Percentiles rank a stretch among this genome's conserved stretches.
These are phyloP conservation scores for Nakaseomyces delphensis DNA, from an alignment of 1,139 yeast species.

Conservation along the genomic window DNA sequence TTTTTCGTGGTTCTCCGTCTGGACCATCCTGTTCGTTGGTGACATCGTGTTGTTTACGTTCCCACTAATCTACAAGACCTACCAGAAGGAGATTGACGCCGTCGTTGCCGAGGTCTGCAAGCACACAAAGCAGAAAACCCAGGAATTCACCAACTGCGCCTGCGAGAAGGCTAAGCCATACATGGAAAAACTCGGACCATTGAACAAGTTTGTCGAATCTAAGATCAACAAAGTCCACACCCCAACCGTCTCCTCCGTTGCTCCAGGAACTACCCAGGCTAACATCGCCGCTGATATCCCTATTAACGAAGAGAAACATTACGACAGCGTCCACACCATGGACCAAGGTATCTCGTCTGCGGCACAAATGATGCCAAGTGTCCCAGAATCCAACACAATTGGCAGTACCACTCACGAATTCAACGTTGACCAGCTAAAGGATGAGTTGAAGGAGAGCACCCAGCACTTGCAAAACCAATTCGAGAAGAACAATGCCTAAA, in stretches of 20 bases:
- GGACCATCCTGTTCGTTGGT: conserved; percentile 50
- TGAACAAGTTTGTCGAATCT: conserved; percentile 48
- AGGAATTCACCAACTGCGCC: conserved; percentile 44
- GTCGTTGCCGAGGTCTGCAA: conserved; percentile 51
- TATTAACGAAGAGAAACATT: conserved; percentile 15
- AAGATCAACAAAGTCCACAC: conserved; percentile 35
- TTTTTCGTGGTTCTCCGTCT: conserved; percentile 69
- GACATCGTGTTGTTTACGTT: conserved; percentile 61
- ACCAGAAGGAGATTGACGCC: conserved; percentile 76
- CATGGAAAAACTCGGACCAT: conserved; percentile 47
- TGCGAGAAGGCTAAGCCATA: conserved; percentile 45
- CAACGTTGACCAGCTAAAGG: conserved; percentile 18
- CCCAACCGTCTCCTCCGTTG: conserved; percentile 60
- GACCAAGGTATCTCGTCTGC: conserved; percentile 6
- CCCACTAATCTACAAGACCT: conserved; percentile 65
- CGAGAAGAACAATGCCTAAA: conserved; percentile 27
- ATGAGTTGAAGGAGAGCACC: conserved; percentile 18
- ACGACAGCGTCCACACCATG: conserved; percentile 5
- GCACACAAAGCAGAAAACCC: conserved; percentile 48
- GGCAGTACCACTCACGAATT: conserved; percentile 17
- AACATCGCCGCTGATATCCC: conserved; percentile 26
- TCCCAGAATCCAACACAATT: conserved; percentile 17
- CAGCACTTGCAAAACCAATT: conserved; percentile 29
- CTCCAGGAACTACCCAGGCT: conserved; percentile 35
- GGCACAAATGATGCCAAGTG: conserved; percentile 11